Conservation (phyloP, 768 basidiomycete genomes). For the Clitopilus passeckerianus region DNA sequence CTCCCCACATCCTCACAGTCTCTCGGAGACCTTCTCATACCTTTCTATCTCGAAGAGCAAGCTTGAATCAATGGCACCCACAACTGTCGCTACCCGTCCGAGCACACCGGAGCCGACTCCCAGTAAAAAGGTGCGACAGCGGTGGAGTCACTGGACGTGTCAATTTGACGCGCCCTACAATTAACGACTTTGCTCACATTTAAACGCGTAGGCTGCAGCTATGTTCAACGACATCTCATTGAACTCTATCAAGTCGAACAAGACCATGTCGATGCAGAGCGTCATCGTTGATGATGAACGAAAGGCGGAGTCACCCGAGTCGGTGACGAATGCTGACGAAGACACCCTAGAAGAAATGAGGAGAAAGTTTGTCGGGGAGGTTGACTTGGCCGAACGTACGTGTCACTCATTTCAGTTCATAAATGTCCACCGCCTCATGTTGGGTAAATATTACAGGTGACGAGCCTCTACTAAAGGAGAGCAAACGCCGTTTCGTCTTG, state of each 20-base stretch:
- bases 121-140: slow-evolving; percentile 42
- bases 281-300: slow-evolving; percentile 12
- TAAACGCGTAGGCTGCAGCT: slow-evolving; percentile 38
- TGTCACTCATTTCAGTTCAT: background rate
- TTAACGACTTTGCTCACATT: slow-evolving; percentile 20
- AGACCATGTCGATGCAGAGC: background rate
- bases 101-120: slow-evolving; percentile 35
- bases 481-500: slow-evolving; percentile 78
- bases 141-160: slow-evolving; percentile 1
- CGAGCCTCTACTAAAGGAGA: slow-evolving; percentile 79
- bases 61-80: slow-evolving; percentile 19
- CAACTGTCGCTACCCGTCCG: slow-evolving; percentile 19
- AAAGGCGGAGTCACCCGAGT: slow-evolving; percentile 12
- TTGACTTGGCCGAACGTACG: slow-evolving; percentile 58
- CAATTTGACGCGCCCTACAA: slow-evolving; percentile 3
- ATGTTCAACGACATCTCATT: slow-evolving; percentile 29
- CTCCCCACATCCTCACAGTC: slow-evolving; percentile 3
- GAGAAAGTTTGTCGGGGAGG: slow-evolving; percentile 62
- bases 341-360: slow-evolving; percentile 18
- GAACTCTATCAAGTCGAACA: slow-evolving; percentile 1
- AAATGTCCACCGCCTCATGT: slow-evolving; percentile 5
- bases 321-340: slow-evolving; percentile 10
- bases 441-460: slow-evolving; percentile 36
- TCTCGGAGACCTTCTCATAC: slow-evolving; percentile 1
- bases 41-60: slow-evolving; percentile 1